phyloP scores from a whole-genome alignment of 1,284 basidiomycete species.

The Melampsora larici-populina region DNA sequence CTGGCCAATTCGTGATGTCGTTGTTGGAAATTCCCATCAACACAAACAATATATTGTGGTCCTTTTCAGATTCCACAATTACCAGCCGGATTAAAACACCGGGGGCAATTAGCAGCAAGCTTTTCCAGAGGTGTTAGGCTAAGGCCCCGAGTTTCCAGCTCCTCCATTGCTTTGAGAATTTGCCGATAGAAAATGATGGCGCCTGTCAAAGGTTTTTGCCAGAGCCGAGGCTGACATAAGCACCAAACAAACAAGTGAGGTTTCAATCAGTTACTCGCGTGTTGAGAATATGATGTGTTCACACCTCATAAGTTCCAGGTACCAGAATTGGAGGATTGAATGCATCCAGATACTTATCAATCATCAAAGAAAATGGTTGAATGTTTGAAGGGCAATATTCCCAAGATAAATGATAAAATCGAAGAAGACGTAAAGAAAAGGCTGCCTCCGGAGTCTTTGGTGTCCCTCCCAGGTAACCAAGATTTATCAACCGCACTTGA shows the following conservation, averaged over 20 bases:
- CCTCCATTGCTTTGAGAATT: background rate
- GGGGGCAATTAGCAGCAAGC: background rate
- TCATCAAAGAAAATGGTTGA: too few species aligned
- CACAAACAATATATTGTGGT: too few species aligned
- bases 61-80: background rate
- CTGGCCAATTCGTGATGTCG: constrained; percentile 13
- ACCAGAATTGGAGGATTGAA: background rate
- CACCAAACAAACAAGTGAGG: too few species aligned
- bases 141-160: background rate
- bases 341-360: too few species aligned
- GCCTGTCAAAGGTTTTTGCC: too few species aligned
- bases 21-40: constrained; percentile 28
- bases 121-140: background rate
- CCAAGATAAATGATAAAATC: constrained; percentile 7
- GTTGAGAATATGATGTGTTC: background rate
- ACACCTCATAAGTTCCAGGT: background rate
- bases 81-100: constrained; percentile 11
- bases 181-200: background rate
- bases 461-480: background rate
- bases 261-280: background rate
- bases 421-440: constrained; percentile 5
- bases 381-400: background rate
- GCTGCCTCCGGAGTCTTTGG: background rate
- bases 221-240: background rate
- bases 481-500: constrained; percentile 2